Evolutionary conservation across 2,329 filamentous ascomycete species (phyloP), one percentile per base, ranked within the genome.

Genomic region (Colletotrichum navitas): DNA sequence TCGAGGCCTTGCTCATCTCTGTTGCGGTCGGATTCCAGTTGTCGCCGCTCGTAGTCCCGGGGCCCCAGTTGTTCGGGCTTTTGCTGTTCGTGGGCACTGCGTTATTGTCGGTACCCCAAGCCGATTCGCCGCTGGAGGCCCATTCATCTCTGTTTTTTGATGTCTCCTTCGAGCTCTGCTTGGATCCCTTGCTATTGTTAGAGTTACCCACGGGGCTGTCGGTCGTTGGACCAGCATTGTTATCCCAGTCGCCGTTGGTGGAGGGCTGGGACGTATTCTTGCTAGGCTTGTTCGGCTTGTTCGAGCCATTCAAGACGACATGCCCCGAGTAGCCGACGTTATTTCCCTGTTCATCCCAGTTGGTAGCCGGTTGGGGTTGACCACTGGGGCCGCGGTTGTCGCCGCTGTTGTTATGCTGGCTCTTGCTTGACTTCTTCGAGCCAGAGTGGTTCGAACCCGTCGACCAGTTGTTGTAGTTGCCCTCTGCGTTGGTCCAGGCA

Each of bases 201-300:
- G 63, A 34, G 41, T 64, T 45, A 21, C 52, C 68, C n/a, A 68
- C 39, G n/a, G 54, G 56, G 32, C 54, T 61, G 36, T 67, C 67
- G 52, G 59, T 72, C 18, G 56, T 73, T 16, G 73, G 72, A 18
- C 72, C 73, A 24, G 63, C 61, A 36, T 74, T 74, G 47, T 68
- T 74, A 32, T 73, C 72, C 72, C 72, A 73, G 18, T 64, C 64
- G 24, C 43, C 61, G 61, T 69, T 68, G 4, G 54, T 59, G 14
- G 69, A 63, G 10, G 66, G 32, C 12, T 39, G 51, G 3, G 55
- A 24, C 21, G 61, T 55, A 5, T 34, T 64, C 39, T 68, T 63
- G 21, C 34, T 67, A 11, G 69, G 49, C 29, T 29, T 47, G 59
- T 55, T 69, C 21, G 68, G 29, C 29, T 58, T 63, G 8, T 34